A percentile compares a stretch with the other conserved stretches of the same genome.
phyloP scores from a whole-genome alignment of 1,284 basidiomycete species.

The Cystobasidiaceae sp. region DNA sequence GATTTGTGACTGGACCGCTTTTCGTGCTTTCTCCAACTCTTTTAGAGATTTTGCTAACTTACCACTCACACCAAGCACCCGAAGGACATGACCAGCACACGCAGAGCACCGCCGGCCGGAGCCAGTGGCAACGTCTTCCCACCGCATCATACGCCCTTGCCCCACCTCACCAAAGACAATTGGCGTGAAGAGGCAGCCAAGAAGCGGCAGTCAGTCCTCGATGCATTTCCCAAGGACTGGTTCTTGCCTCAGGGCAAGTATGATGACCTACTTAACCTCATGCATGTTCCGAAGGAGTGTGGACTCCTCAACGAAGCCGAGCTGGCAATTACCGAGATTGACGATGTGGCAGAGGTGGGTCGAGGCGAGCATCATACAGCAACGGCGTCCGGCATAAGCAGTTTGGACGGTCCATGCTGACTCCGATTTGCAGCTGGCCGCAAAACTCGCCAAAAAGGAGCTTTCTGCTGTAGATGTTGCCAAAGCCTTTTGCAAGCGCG shows the following conservation, averaged over 20 bases:
- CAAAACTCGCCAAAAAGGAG: not conserved
- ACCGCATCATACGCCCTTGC: slow-evolving; percentile 11
- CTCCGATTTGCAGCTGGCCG: slow-evolving; percentile 8
- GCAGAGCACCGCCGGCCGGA: not conserved
- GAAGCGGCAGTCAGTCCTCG: slow-evolving; percentile 55
- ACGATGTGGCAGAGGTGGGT: slow-evolving; percentile 48
- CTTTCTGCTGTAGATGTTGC: slow-evolving; percentile 28
- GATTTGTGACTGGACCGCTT: not conserved
- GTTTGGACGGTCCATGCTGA: too few relatives aligned
- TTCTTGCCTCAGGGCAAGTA: slow-evolving; percentile 22
- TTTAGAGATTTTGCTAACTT: too few relatives aligned
- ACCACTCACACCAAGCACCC: not conserved
- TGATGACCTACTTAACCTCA: slow-evolving; percentile 50
- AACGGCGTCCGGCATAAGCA: too few relatives aligned
- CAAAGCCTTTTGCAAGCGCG: slow-evolving; percentile 31
- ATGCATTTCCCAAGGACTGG: slow-evolving; percentile 61
- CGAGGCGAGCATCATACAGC: slow-evolving; percentile 44
- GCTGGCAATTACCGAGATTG: slow-evolving; percentile 59
- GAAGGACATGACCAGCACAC: not conserved
- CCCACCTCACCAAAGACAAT: slow-evolving; percentile 35
- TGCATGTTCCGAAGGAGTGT: slow-evolving; percentile 55
- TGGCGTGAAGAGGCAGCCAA: slow-evolving; percentile 57
- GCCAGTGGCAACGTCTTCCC: not conserved
- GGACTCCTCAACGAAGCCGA: slow-evolving; percentile 60
- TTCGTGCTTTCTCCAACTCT: not conserved